A percentile compares a stretch with the other conserved stretches of the same genome.
phyloP scores from a whole-genome alignment of 2,329 filamentous ascomycete species.

The Clonostachys sp. region DNA sequence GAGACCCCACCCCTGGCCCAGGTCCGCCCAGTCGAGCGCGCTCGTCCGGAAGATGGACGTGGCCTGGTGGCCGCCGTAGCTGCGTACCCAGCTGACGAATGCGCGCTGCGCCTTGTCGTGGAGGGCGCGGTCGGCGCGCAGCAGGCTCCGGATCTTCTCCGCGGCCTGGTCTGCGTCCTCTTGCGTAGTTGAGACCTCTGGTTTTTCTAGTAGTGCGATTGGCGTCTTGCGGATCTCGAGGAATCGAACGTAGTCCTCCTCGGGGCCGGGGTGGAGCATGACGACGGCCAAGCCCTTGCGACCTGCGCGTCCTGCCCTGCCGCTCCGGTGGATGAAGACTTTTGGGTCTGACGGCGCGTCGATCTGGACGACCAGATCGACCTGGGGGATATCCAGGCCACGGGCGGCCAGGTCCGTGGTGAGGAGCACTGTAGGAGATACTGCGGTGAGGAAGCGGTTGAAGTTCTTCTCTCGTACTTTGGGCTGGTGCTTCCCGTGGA shows the following conservation, averaged over 20 bases:
- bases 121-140: constrained; percentile 48
- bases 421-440: constrained; percentile 74
- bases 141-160: constrained; percentile 55
- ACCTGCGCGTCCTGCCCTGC: constrained; percentile 84
- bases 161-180: constrained; percentile 56
- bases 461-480: constrained; percentile 89
- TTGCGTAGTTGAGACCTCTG: constrained; percentile 51
- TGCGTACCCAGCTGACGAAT: constrained; percentile 90
- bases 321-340: constrained; percentile 90
- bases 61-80: constrained; percentile 87
- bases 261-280: constrained; percentile 77
- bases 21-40: constrained; percentile 80
- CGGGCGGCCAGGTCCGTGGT: constrained; percentile 91
- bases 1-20: constrained; percentile 81
- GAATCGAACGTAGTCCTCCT: constrained; percentile 88
- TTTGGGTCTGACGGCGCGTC: constrained; percentile 84
- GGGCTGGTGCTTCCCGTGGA: constrained; percentile 89
- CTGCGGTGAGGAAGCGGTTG: constrained; percentile 68
- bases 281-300: constrained; percentile 80
- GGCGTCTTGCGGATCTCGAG: constrained; percentile 84
- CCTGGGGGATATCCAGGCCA: constrained; percentile 85
- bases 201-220: constrained; percentile 57
- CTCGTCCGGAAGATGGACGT: constrained; percentile 82
- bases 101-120: constrained; percentile 87
- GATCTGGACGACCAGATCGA: constrained; percentile 86